Conservation (phyloP, 2,329 filamentous ascomycete genomes). For the Chaetothyriales sp. region DNA sequence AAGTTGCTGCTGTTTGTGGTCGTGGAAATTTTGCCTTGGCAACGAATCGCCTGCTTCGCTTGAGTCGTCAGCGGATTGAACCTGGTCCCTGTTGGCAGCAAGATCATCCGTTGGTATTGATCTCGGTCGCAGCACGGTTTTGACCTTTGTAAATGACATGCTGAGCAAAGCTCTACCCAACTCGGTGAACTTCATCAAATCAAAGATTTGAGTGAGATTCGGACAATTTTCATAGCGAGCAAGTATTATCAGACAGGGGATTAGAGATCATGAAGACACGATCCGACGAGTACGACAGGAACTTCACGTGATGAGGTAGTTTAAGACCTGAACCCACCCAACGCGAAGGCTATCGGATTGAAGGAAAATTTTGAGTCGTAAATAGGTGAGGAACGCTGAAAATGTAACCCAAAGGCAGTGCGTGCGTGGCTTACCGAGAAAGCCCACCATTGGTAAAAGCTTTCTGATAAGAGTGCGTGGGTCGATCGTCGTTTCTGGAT, state of each 20-base stretch:
- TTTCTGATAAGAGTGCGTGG: neutral
- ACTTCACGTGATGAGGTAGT: no score
- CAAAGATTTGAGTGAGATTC: neutral
- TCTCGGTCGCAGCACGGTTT: neutral
- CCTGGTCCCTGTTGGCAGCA: neutral
- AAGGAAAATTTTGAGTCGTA: no score
- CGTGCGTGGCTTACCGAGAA: no score
- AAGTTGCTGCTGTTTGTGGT: neutral
- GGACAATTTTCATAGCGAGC: no score
- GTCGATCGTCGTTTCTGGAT: neutral
- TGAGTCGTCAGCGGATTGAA: neutral
- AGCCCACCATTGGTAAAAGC: neutral
- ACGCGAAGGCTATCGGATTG: no score
- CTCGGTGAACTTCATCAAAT: neutral
- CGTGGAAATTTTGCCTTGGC: neutral
- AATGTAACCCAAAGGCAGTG: neutral
- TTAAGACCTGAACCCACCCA: no score
- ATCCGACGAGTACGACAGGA: no score
- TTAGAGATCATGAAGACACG: no score
- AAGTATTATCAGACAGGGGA: no score
- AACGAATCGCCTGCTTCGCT: neutral
- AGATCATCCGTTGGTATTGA: neutral
- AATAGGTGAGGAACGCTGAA: neutral
- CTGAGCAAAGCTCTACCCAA: neutral
- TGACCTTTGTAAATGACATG: neutral